Base-by-base conservation (phyloP, 192 early-diverging fungal species). In the Coemansia sp. region DNA sequence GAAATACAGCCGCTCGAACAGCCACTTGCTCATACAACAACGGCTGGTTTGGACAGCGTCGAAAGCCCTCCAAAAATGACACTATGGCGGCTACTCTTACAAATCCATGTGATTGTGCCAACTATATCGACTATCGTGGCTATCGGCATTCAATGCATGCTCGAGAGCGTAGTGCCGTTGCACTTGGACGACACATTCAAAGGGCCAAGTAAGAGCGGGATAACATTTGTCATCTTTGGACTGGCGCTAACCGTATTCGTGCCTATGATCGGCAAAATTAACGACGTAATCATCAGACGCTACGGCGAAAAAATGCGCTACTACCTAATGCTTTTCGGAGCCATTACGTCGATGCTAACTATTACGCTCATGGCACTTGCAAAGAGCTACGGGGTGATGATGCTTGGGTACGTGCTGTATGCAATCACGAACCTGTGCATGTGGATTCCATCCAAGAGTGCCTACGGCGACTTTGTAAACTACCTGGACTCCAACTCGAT, bases 391-490 rank as follows among this genome's bases (percentile, higher is more conserved):
- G 54, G 52, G n/a, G 59, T 71, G 6, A 40, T 77, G 62, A 72
- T 77, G 66, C 20, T 65, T 36, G 75, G 75, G 9, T 77, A 72
- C n/a, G 57, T 67, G n/a, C 15, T 77, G 0, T 65, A 72, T 42
- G 75, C 75, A 0, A 45, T 69, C 5, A 20, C 62, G 9, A 61
- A 65, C 35, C 13, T 71, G 34, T 77, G 69, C 58, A 61, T 72
- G 66, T 68, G 60, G 49, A 58, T 77, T 49, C 75, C 75, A 0
- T 61, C 68, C 2, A 69, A 77, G 25, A 77, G 75, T 53, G 75
- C 75, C 0, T 77, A 68, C 29, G 75, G 75, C 14, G 75, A 77
- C 23, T 61, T 72, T 61, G 62, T 77, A 3, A 77, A 77, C 50
- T 62, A 50, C n/a, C 52, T 36, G 13, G 45, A 57, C n/a, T n/a